Base-by-base conservation (phyloP, 768 basidiomycete genomes). In the Hortiboletus campestris region DNA sequence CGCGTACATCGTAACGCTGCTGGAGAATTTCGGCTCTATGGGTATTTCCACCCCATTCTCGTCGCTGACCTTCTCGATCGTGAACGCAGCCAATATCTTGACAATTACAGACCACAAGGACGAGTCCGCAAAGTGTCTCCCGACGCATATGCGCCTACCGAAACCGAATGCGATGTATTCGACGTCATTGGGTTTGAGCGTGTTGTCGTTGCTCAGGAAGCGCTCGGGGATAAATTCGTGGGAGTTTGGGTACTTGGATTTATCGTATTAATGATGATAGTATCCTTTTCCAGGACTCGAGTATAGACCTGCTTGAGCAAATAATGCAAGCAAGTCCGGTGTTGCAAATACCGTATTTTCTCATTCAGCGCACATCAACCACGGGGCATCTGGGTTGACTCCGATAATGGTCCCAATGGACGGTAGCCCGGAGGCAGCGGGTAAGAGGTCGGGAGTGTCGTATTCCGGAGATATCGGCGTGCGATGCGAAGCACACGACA, bases 201-300 rank as follows among this genome's bases (percentile, higher is more conserved):
- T 51, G 12, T 65, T 57, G 0, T 70, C 63, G 1, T 42, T 45
- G 19, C 71, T 66, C 8, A 78, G 53, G 55, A 78, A 79, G 29
- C 76, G 68, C 46, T 78, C 78, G 0, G 78, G 77, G 28, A 54
- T 60, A 59, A 77, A 78, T 25, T 58, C 54, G 36, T 76, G 66
- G 2, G 78, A 64, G 2, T 72, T 68, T 5, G 73, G 70, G 53
- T 75, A 78, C 67, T 74, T 72, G 53, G 61, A 65, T 39, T 61
- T 64, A 10, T 68, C 34, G 34, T 38, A 66, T 80, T 83, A 20
- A 84, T 64, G 55, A 83, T 65, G 45, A 84, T 68, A 14, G 76
- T 69, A 19, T 68, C 70, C n/a, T 67, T 71, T 55, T 79, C 81
- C 57, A 79, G 73, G 25, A 76, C 63, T 32, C 71, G 73, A 53